Base-by-base conservation (phyloP, 805 yeast genomes). In the Suhomyces faveliae region DNA sequence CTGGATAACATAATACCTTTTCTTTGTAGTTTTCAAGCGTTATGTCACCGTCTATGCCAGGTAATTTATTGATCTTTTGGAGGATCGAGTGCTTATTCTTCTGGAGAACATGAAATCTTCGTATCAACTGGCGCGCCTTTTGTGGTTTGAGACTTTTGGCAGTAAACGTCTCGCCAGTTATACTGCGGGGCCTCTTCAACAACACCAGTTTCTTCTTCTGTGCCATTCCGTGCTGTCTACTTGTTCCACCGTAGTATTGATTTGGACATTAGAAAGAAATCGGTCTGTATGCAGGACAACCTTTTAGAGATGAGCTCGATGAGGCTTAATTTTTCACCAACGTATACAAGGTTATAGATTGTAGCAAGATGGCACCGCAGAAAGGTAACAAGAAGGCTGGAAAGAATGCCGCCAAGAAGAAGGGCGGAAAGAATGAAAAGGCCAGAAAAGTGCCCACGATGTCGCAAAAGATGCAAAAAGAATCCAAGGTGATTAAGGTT, bases 41-140 rank as follows among this genome's bases (percentile, higher is more conserved):
- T 49, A 5, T 19, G 11, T 40, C 40, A 4, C 22, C 23, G 8
- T 46, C 33, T 33, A 13, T 17, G 6, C 42, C 49, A 45, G 45
- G 46, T 50, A 54, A 47, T 38, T 50, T 9, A 78, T 63, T 37
- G 40, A 49, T 21, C 43, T 61, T 62, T 4, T 48, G 47, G 41
- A 79, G 55, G 2, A 84, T 65, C 2, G 68, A 51, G 15, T 71
- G 64, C 51, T 77, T 75, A 51, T 79, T 76, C 55, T 85, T 87
- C 48, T 84, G 74, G 12, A 91, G 70, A 1, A 81, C 77, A 63
- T 90, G 97, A 54, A 81, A 89, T 35, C 89, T 66, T 47, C 96
- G 76, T 22, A 91, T 91, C 17, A 91, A 73, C 57, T 79, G 83
- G 42, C 96, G 72, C 0, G 96, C 85, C 56, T 81, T 73, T 39